These are phyloP conservation scores for Anacardium occidentale DNA, from an alignment of 345 rosid genomes.

Conservation along the genomic window DNA sequence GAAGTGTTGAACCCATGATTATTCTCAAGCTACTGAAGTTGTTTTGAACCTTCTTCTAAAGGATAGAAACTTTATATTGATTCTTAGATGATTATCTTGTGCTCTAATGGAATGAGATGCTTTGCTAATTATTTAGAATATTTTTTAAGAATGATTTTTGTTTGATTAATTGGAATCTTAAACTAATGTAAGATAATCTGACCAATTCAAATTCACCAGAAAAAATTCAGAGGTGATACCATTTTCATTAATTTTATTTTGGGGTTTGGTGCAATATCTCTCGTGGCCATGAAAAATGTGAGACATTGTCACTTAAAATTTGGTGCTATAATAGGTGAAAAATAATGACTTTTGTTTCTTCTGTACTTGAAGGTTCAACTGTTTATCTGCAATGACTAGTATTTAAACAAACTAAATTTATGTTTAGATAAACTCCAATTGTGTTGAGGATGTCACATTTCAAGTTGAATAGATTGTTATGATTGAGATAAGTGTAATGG, in stretches of 20 bases:
- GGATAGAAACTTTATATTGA: slow-evolving; percentile 1
- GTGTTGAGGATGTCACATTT: not conserved
- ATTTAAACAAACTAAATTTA: not conserved
- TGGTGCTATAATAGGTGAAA: not conserved
- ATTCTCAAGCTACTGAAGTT: not conserved
- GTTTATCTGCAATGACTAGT: not conserved
- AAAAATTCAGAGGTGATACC: not conserved
- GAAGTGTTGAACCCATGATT: not conserved
- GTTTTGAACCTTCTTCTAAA: slow-evolving; percentile 12
- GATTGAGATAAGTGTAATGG: slow-evolving; percentile 1
- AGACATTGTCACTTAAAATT: not conserved
- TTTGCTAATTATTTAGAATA: not conserved
- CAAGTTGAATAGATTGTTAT: not conserved
- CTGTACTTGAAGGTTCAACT: not conserved
- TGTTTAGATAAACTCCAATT: not conserved
- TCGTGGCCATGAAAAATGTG: not conserved
- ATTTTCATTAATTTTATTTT: not conserved
- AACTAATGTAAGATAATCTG: not conserved
- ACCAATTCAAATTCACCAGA: too few relatives aligned
- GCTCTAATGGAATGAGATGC: not conserved
- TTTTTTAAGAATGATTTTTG: not conserved
- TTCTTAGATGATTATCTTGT: slow-evolving; percentile 1
- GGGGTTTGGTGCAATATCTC: not conserved
- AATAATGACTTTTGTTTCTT: not conserved
- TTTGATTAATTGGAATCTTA: too few relatives aligned